These are phyloP conservation scores for Camelina neglecta DNA, from an alignment of 345 rosid genomes.

Conservation along the genomic window DNA sequence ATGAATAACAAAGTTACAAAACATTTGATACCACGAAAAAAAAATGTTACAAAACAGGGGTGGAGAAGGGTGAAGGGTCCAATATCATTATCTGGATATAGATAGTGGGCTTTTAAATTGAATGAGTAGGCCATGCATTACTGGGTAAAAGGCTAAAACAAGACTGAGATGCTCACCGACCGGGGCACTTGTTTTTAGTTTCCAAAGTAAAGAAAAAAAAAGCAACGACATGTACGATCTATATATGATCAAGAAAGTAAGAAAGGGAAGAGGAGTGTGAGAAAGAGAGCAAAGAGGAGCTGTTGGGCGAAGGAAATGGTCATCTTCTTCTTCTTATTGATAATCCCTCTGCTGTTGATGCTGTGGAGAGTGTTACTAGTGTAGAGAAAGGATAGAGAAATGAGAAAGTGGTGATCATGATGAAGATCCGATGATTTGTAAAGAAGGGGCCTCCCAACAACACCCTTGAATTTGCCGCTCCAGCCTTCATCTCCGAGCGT, in stretches of 20 bases:
- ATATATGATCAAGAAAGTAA: constrained; percentile 26
- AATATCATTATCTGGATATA: background rate
- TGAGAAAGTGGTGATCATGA: background rate
- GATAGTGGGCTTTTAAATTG: background rate
- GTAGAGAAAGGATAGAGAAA: constrained; percentile 51
- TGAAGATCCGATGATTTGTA: constrained; percentile 39
- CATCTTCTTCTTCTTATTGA: constrained; percentile 38
- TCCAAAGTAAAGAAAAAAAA: background rate
- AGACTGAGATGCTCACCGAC: background rate
- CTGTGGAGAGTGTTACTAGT: constrained; percentile 48
- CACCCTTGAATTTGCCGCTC: constrained; percentile 42
- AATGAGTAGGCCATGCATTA: background rate
- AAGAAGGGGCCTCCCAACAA: constrained; percentile 57
- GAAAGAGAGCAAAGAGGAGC: constrained; percentile 52
- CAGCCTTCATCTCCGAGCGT: constrained; percentile 74
- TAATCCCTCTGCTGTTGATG: constrained; percentile 35
- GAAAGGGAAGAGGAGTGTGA: constrained; percentile 60
- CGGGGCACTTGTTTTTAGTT: constrained; percentile 2
- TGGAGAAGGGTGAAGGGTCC: background rate
- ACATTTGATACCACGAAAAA: no score
- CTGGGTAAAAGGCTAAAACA: background rate
- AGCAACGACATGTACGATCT: background rate
- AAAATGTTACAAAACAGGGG: background rate
- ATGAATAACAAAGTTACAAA: background rate
- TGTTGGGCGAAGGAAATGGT: constrained; percentile 70